phyloP scores from a whole-genome alignment of 164 flowering plant genomes.

The Nymphaea thermarum region DNA sequence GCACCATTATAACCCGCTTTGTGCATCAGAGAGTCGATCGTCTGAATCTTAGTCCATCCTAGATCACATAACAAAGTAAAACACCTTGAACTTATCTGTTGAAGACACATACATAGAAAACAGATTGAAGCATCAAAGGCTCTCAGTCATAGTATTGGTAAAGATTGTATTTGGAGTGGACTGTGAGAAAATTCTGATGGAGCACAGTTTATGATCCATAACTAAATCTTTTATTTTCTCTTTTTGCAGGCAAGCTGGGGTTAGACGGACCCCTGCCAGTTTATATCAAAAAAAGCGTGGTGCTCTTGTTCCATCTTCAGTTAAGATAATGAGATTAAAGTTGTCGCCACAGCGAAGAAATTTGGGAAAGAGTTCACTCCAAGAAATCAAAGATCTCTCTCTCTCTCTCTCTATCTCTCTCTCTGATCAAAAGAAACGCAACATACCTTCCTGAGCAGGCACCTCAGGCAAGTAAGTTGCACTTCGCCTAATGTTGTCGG shows the following conservation, averaged over 20 bases:
- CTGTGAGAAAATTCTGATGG: neutral
- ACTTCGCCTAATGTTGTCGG: slow-evolving; percentile 68
- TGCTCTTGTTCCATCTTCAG: no score
- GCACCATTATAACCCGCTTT: slow-evolving; percentile 78
- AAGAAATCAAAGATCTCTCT: neutral
- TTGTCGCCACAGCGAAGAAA: no score
- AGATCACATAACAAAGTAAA: neutral
- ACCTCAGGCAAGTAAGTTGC: slow-evolving; percentile 98
- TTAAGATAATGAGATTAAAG: no score
- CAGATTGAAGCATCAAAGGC: no score
- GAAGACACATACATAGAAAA: no score
- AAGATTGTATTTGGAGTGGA: neutral
- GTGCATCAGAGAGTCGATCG: slow-evolving; percentile 84
- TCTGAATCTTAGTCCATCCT: slow-evolving; percentile 84
- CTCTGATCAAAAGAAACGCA: neutral
- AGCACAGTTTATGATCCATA: no score
- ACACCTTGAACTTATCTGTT: no score
- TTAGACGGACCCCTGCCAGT: no score
- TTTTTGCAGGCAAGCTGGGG: no score
- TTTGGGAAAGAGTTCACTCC: no score
- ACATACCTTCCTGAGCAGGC: slow-evolving; percentile 91
- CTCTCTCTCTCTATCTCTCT: neutral
- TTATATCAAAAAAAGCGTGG: no score
- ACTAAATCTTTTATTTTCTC: no score
- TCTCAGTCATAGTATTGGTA: neutral